Evolutionary conservation across 164 flowering plant genomes (phyloP).

Genomic region (Platanus orientalis): DNA sequence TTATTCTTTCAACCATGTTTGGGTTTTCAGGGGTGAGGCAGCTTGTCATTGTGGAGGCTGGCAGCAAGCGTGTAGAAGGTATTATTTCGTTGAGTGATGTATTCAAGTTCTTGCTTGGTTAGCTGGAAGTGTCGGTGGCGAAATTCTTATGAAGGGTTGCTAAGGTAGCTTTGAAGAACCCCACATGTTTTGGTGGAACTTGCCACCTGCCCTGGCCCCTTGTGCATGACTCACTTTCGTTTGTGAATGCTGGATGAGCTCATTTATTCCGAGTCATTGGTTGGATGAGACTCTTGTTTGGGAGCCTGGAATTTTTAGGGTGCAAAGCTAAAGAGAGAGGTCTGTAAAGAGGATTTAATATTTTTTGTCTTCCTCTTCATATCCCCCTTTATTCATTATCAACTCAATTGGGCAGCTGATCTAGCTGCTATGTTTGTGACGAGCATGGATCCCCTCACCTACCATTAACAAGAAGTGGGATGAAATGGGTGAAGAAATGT

Average conservation of each 20-base stretch:
- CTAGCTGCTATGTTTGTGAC: background rate
- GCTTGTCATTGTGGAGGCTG: constrained; percentile 85
- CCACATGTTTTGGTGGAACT: background rate
- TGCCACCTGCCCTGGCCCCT: constrained; percentile 9
- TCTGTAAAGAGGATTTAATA: constrained; percentile 12
- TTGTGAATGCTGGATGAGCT: constrained; percentile 7
- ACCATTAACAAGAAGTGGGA: background rate
- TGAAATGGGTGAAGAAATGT: background rate
- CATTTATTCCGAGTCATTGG: constrained; percentile 16
- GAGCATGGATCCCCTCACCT: background rate
- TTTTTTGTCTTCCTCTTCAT: background rate
- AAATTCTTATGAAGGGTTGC: constrained; percentile 7
- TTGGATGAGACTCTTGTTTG: constrained; percentile 20
- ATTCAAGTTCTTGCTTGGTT: constrained; percentile 73
- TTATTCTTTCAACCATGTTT: background rate
- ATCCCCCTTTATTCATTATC: background rate
- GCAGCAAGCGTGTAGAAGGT: constrained; percentile 93
- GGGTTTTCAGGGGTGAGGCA: constrained; percentile 70
- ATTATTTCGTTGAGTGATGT: constrained; percentile 71
- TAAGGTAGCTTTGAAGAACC: constrained; percentile 11
- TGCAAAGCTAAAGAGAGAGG: constrained; percentile 13
- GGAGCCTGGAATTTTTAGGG: constrained; percentile 15
- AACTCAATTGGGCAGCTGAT: background rate
- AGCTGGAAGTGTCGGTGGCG: constrained; percentile 13
- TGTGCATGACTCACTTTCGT: constrained; percentile 4